These are phyloP conservation scores for Kalmanozyma brasiliensis DNA, from an alignment of 1,284 basidiomycete genomes.

Conservation along the genomic window DNA sequence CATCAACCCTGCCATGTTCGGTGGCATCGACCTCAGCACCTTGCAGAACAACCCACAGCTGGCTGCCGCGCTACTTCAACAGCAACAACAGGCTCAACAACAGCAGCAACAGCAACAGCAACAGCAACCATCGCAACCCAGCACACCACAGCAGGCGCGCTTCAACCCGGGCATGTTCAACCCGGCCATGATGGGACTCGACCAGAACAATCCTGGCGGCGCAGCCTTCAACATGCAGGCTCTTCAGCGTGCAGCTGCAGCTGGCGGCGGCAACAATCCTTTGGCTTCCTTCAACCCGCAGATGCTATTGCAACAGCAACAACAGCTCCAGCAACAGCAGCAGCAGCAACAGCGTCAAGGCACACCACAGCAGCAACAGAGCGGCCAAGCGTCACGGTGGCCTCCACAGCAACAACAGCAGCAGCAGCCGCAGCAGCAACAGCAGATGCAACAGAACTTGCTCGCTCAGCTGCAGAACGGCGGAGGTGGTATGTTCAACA, in stretches of 20 bases:
- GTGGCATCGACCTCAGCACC: constrained; percentile 36
- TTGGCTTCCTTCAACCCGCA: constrained; percentile 44
- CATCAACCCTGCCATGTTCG: constrained; percentile 52
- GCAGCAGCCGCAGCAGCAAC: constrained; percentile 27
- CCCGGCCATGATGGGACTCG: constrained; percentile 40
- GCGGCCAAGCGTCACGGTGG: constrained; percentile 30
- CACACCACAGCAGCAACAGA: constrained; percentile 23
- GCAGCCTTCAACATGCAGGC: constrained; percentile 44
- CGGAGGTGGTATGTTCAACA: constrained; percentile 34
- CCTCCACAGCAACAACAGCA: constrained; percentile 27
- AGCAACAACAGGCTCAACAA: constrained; percentile 36
- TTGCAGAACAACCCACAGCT: constrained; percentile 47
- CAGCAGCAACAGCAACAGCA: constrained; percentile 40
- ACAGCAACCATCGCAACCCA: constrained; percentile 28
- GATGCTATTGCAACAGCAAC: constrained; percentile 47
- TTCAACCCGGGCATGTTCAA: constrained; percentile 42
- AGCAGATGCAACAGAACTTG: constrained; percentile 37
- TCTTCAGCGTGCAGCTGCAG: constrained; percentile 42
- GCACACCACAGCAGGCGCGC: constrained; percentile 29
- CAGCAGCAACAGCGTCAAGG: constrained; percentile 32
- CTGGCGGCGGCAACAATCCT: constrained; percentile 33
- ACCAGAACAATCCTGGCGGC: constrained; percentile 28
- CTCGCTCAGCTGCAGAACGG: constrained; percentile 41
- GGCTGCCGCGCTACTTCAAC: constrained; percentile 36
- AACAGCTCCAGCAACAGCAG: constrained; percentile 34